phyloP scores from a whole-genome alignment of 2,329 filamentous ascomycete genomes.

The Sclerotinia nivalis region DNA sequence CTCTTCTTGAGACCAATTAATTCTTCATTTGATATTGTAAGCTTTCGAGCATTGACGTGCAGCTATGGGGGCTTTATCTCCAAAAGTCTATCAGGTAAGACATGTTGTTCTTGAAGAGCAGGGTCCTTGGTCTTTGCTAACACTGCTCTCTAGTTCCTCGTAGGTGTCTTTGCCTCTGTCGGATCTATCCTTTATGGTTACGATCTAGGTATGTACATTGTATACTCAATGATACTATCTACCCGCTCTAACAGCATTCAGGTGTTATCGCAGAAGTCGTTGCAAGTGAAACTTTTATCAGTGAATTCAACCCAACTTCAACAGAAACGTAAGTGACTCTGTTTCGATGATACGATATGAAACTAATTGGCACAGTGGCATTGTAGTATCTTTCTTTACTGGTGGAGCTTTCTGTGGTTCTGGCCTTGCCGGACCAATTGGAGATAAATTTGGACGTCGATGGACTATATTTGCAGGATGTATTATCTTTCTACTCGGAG shows the following conservation, averaged over 20 bases:
- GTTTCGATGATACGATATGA: not conserved
- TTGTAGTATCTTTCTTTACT: slow-evolving; percentile 77
- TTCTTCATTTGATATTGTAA: slow-evolving; percentile 6
- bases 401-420: slow-evolving; percentile 60
- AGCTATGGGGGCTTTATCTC: slow-evolving; percentile 38
- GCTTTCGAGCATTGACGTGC: slow-evolving; percentile 5
- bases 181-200: slow-evolving; percentile 58
- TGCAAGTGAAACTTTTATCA: slow-evolving; percentile 49
- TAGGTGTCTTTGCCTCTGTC: slow-evolving; percentile 53
- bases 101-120: not conserved
- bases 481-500: slow-evolving; percentile 70
- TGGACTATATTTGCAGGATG: slow-evolving; percentile 72
- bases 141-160: slow-evolving; percentile 39
- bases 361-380: slow-evolving; percentile 51
- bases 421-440: slow-evolving; percentile 50
- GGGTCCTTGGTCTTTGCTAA: not conserved
- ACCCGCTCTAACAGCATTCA: slow-evolving; percentile 2
- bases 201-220: slow-evolving; percentile 53
- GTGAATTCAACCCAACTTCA: slow-evolving; percentile 43
- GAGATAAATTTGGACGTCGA: slow-evolving; percentile 67
- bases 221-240: slow-evolving; percentile 19
- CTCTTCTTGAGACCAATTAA: slow-evolving; percentile 3
- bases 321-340: slow-evolving; percentile 35
- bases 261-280: slow-evolving; percentile 42
- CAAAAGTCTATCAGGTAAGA: slow-evolving; percentile 41